Evolutionary conservation across 2,329 filamentous ascomycete genomes (phyloP), one percentile per base, ranked within the genome.

Genomic region (Huntiella abstrusa): DNA sequence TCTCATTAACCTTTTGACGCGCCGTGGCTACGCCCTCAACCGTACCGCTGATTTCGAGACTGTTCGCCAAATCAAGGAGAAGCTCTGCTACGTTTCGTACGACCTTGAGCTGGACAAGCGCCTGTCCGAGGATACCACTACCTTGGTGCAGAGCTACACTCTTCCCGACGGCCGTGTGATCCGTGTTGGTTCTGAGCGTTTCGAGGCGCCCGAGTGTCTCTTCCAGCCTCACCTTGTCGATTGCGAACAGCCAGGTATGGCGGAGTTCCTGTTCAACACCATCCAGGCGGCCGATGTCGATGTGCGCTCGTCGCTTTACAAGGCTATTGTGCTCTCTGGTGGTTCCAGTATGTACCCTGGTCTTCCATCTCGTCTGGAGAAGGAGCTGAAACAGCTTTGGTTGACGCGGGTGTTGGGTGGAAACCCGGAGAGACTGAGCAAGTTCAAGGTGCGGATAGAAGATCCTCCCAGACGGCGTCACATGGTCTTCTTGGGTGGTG

Each of bases 371-470:
- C 75, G 91, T 53, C 66, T 98, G 63, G 91, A 98, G 67, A 98
- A 98, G 73, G 91, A 98, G 65, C 68, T 98, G 56, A 98, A 98
- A 72, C 91, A 98, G 68, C 68, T 98, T 56, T 98, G 91, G 91
- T 74, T 98, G 53, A 95, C 88, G 46, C 80, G 81, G 53, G 86
- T 95, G 38, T 68, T 98, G 55, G 75, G 80, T 49, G 87, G 88
- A 49, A 86, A 98, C 63, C 88, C 91, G 1, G 88, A 96, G 65
- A 76, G 91, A 54, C 64, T 98, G 58, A 84, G 76, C 77, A 98
- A 96, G 77, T 98, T 98, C 74, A 98, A 96, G 75, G 88, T 98
- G 54, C 77, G 91, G 62, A 96, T 98, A 69, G 91, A 98, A 63
- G 91, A 98, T 62, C 91, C 91, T 44, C 91, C 91, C 33, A 75